Percentiles rank a stretch among this genome's conserved stretches.
Conservation (phyloP, 2,329 filamentous ascomycete genomes). For the Blastomyces percursus region DNA sequence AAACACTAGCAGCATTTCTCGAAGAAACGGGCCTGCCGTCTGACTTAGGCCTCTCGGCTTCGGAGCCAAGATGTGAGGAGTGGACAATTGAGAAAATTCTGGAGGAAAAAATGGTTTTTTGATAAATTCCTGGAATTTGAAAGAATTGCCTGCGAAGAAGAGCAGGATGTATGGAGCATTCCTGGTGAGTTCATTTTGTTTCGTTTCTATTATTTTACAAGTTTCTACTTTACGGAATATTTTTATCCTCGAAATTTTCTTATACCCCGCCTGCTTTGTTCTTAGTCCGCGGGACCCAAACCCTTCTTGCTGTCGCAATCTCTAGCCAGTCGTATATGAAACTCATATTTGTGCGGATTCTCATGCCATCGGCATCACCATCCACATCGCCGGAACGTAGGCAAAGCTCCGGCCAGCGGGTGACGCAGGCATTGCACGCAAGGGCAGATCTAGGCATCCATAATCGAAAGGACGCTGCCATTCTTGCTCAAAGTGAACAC, state of each 20-base stretch:
- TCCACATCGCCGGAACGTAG: background rate
- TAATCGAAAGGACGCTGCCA: conserved; percentile 45
- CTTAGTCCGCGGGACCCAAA: conserved; percentile 44
- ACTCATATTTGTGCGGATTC: conserved; percentile 46
- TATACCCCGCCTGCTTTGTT: conserved; percentile 47
- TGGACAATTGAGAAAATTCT: conserved; percentile 50
- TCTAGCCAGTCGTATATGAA: conserved; percentile 53
- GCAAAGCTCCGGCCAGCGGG: background rate
- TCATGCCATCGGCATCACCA: conserved; percentile 34
- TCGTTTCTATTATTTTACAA: background rate
- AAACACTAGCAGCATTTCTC: conserved; percentile 50
- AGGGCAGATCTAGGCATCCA: conserved; percentile 27
- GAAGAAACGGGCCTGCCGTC: conserved; percentile 44
- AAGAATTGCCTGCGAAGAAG: conserved; percentile 38
- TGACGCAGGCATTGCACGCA: conserved; percentile 43
- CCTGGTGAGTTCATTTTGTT: conserved; percentile 30
- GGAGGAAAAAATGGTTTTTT: conserved; percentile 47
- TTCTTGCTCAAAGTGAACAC: conserved; percentile 51
- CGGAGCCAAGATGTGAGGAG: conserved; percentile 24
- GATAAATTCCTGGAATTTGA: conserved; percentile 47
- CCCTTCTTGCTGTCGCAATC: conserved; percentile 48
- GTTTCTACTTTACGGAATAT: background rate
- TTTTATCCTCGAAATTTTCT: background rate
- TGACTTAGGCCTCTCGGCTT: conserved; percentile 33
- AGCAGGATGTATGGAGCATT: conserved; percentile 34